Evolutionary conservation across 805 yeast genomes (phyloP).

Genomic region (Metschnikowia henanensis): DNA sequence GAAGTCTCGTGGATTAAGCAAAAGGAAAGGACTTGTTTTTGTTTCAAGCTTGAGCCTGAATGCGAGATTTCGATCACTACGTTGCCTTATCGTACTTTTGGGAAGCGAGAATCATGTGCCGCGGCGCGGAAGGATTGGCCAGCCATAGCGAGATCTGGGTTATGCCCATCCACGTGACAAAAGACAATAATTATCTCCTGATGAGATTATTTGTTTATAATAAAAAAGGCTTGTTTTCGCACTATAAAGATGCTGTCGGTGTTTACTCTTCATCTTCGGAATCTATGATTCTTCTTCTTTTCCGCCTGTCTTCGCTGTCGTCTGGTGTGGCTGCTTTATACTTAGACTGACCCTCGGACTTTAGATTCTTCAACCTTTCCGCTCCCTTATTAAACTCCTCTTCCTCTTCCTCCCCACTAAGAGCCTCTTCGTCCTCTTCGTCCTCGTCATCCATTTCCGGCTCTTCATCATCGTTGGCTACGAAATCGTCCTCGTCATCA

Average conservation of each 20-base stretch:
- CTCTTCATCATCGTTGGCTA: slow-evolving; percentile 45
- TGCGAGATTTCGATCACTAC: too few relatives aligned
- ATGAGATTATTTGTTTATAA: too few relatives aligned
- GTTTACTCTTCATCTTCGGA: slow-evolving; percentile 50
- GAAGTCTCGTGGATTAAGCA: too few relatives aligned
- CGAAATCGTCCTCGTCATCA: slow-evolving; percentile 44
- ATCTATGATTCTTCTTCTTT: slow-evolving; percentile 49
- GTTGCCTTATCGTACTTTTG: too few relatives aligned
- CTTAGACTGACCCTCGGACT: slow-evolving; percentile 54
- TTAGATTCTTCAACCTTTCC: slow-evolving; percentile 54
- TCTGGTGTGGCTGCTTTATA: slow-evolving; percentile 36
- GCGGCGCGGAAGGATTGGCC: background rate
- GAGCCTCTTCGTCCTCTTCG: slow-evolving; percentile 39
- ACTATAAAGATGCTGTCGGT: too few relatives aligned
- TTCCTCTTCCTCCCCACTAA: slow-evolving; percentile 47
- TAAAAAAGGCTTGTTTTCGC: too few relatives aligned
- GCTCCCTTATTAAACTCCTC: slow-evolving; percentile 55
- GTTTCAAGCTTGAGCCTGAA: too few relatives aligned
- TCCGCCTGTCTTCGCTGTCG: slow-evolving; percentile 34
- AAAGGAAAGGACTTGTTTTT: too few relatives aligned
- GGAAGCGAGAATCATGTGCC: background rate
- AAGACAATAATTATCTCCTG: too few relatives aligned
- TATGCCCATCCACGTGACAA: too few relatives aligned
- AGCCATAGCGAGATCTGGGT: background rate
- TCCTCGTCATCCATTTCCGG: slow-evolving; percentile 35